A percentile compares a stretch with the other conserved stretches of the same genome.
These are phyloP conservation scores for Pugionium dolabratum DNA, from an alignment of 345 rosid genomes.

Conservation along the genomic window DNA sequence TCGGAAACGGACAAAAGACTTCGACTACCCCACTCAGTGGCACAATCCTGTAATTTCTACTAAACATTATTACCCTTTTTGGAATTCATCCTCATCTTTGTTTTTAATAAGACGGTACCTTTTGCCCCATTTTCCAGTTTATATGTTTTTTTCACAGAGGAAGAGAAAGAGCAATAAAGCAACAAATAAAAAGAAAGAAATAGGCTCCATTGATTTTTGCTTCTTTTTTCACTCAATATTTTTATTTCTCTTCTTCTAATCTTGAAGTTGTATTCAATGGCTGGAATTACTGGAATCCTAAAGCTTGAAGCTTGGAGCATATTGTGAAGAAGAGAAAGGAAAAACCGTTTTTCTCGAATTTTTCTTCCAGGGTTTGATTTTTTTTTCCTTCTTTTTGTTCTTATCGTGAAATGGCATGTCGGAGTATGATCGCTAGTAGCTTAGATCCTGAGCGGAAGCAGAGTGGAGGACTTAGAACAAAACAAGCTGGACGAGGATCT, in stretches of 20 bases:
- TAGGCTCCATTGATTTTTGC: conserved; percentile 22
- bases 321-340: conserved; percentile 30
- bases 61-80: conserved; percentile 34
- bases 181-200: background rate
- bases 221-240: background rate
- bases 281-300: conserved; percentile 50
- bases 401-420: conserved; percentile 57
- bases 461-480: conserved; percentile 90
- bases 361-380: background rate
- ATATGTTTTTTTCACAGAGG: conserved; percentile 5
- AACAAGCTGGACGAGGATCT: conserved; percentile 97
- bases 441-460: conserved; percentile 95
- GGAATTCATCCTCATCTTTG: conserved; percentile 39
- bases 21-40: conserved; percentile 49
- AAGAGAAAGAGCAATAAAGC: conserved; percentile 33
- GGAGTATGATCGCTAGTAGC: conserved; percentile 60
- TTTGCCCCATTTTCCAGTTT: conserved; percentile 24
- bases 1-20: conserved; percentile 46
- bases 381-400: background rate
- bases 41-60: conserved; percentile 38
- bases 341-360: background rate
- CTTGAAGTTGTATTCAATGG: conserved; percentile 44
- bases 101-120: conserved; percentile 35
- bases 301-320: conserved; percentile 56
- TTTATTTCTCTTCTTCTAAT: background rate